A percentile compares a stretch with the other conserved stretches of the same genome.
Conservation (phyloP, 169 alveolate species). For the Plasmodium cynomolgi region DNA sequence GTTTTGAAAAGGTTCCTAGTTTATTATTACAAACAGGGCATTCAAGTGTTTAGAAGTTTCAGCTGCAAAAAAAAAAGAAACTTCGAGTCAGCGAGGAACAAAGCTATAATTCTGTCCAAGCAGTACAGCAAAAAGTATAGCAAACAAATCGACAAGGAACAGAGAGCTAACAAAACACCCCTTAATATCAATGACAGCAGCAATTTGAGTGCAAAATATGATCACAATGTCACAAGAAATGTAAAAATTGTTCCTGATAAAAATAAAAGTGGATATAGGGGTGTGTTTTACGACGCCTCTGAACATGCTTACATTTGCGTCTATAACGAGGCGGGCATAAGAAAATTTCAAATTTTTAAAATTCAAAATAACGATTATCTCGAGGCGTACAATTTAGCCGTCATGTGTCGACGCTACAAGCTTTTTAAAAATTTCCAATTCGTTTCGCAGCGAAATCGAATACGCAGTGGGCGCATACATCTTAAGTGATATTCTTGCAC, state of each 20-base stretch:
- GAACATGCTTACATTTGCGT: constrained; percentile 78
- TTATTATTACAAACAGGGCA: constrained; percentile 83
- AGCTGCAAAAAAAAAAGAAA: constrained; percentile 72
- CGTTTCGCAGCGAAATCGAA: constrained; percentile 79
- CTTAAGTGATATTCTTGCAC: constrained; percentile 54
- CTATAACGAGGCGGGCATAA: constrained; percentile 81
- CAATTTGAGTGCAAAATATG: constrained; percentile 50
- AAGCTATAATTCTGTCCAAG: constrained; percentile 80
- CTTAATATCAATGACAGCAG: constrained; percentile 20
- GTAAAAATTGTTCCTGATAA: constrained; percentile 81
- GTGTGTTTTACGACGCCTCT: constrained; percentile 81
- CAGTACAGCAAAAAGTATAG: constrained; percentile 76
- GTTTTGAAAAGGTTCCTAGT: constrained; percentile 78
- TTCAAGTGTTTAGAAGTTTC: constrained; percentile 82
- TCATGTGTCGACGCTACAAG: constrained; percentile 79
- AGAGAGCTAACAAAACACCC: not conserved
- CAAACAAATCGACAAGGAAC: constrained; percentile 30
- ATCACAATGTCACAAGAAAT: constrained; percentile 74
- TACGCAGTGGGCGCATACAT: constrained; percentile 78
- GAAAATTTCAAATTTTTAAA: constrained; percentile 81
- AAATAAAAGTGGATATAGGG: constrained; percentile 84
- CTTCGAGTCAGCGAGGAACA: constrained; percentile 79
- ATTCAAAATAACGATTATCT: constrained; percentile 79
- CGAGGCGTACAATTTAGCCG: constrained; percentile 80
- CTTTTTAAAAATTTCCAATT: constrained; percentile 81